Base-by-base conservation (phyloP, 495 filamentous ascomycete species). In the Massariosphaeria phaeospora region DNA sequence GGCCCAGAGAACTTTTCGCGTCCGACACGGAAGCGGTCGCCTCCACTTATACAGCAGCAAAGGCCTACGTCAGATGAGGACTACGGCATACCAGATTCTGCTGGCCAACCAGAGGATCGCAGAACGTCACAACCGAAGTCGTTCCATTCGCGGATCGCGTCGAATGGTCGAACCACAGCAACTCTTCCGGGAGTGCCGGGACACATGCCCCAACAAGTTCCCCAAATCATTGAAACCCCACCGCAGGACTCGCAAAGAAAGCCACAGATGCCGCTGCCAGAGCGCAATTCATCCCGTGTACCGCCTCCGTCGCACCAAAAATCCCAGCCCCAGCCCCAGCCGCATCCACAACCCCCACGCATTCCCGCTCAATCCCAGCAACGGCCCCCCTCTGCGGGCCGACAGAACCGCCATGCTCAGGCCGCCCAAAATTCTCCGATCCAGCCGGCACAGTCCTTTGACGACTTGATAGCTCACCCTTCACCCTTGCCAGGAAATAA, bases 401-500 rank as follows among this genome's bases (percentile, higher is more conserved):
- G 31, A 30, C 43, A 41, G 21, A 48, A 29, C 21, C 43, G 36
- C 20, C 48, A 49, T 40, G 48, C 48, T 38, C 31, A 35, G 55
- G 21, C 23, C 21, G 31, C 34, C 29, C 55, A 48, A 17, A 17
- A 17, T 12, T 51, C 59, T 25, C 60, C 60, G 3, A 63, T 63
- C 55, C 58, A 63, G 26, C 38, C 61, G 30, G 45, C 74, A 13
- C 66, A 77, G 48, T 76, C 71, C 3, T 69, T 85, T 27, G 80
- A 79, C 59, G 82, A 88, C 31, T 80, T 86, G 61, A 72, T 79
- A 11, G 73, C 74, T 13, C 74, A 77, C 48, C 78, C 83, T n/a
- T 81, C 84, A 6, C 75, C 82, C 23, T 69, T 91, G 1, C 84
- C 86, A 10, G 89, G 85, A 17, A 85, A 83, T 59, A 81, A 72